Conservation (phyloP, 495 filamentous ascomycete species). For the Penicillium psychrofluorescens region DNA sequence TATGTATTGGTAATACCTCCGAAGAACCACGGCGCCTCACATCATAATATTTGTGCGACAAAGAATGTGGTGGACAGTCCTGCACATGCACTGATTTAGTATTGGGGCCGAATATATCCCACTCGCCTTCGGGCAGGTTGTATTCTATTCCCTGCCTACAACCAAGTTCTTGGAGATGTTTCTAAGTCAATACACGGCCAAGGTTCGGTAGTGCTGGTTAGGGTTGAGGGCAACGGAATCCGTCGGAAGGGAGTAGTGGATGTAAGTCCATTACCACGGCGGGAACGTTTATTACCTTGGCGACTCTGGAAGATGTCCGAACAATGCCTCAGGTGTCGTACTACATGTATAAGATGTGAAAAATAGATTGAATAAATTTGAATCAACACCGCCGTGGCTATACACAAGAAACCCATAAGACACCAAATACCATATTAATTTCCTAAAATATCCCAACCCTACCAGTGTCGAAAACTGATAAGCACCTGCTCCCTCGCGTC, state of each 20-base stretch:
- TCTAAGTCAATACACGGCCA: no score
- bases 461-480: constrained; percentile 40
- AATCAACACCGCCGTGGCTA: no score
- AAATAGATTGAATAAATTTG: background rate
- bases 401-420: background rate
- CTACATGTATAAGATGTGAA: background rate
- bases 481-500: constrained; percentile 34
- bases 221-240: constrained; percentile 25
- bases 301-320: no score
- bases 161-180: no score
- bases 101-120: no score
- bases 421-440: background rate
- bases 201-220: constrained; percentile 16
- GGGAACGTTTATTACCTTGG: constrained; percentile 1
- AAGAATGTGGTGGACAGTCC: no score
- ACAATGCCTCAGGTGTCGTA: background rate
- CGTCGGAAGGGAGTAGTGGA: constrained; percentile 15
- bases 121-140: no score
- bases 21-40: no score
- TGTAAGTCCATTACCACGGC: constrained; percentile 17
- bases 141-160: no score
- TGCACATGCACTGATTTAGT: no score
- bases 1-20: background rate
- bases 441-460: background rate
- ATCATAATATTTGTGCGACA: no score